A percentile compares a stretch with the other conserved stretches of the same genome.
phyloP scores from a whole-genome alignment of 306 rosid genomes.

The Cicer yamashitae region DNA sequence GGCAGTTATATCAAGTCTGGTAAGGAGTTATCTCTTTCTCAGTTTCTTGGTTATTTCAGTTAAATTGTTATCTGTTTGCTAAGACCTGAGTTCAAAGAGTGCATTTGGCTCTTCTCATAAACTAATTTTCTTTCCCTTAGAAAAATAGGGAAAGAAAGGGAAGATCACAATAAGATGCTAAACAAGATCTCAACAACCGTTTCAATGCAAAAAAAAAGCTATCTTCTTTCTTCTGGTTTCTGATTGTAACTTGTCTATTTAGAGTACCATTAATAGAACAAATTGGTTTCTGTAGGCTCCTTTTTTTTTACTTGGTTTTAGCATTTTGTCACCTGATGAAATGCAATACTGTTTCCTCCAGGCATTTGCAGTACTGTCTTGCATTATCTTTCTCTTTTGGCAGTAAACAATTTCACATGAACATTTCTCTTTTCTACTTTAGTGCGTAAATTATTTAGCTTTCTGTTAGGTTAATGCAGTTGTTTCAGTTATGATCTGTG shows the following conservation, averaged over 20 bases:
- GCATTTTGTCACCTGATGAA: conserved; percentile 21
- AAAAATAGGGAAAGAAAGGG: conserved; percentile 12
- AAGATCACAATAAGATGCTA: conserved; percentile 35
- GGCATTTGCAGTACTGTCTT: background rate
- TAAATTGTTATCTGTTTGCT: conserved; percentile 17
- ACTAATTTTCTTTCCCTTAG: conserved; percentile 14
- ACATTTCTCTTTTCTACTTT: conserved; percentile 14
- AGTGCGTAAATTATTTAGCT: conserved; percentile 27
- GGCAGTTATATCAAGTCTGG: conserved; percentile 89
- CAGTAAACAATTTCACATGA: conserved; percentile 7
- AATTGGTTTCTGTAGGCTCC: conserved; percentile 4
- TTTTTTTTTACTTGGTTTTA: conserved; percentile 14
- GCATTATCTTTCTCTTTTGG: conserved; percentile 11
- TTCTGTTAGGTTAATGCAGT: conserved; percentile 42
- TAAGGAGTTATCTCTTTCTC: conserved; percentile 40
- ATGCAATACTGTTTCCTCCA: background rate
- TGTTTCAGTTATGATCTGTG: conserved; percentile 37
- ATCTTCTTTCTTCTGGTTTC: background rate
- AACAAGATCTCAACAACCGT: conserved; percentile 25
- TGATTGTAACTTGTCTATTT: conserved; percentile 13
- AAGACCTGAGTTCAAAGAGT: conserved; percentile 28
- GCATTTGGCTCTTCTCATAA: conserved; percentile 14
- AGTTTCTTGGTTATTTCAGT: conserved; percentile 23
- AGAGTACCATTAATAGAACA: conserved; percentile 19
- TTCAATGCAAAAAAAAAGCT: conserved; percentile 4